Evolutionary conservation across 208 protist genomes (phyloP), one percentile per base, ranked within the genome.

Genomic region (Kentomonas sorsogonicus): DNA sequence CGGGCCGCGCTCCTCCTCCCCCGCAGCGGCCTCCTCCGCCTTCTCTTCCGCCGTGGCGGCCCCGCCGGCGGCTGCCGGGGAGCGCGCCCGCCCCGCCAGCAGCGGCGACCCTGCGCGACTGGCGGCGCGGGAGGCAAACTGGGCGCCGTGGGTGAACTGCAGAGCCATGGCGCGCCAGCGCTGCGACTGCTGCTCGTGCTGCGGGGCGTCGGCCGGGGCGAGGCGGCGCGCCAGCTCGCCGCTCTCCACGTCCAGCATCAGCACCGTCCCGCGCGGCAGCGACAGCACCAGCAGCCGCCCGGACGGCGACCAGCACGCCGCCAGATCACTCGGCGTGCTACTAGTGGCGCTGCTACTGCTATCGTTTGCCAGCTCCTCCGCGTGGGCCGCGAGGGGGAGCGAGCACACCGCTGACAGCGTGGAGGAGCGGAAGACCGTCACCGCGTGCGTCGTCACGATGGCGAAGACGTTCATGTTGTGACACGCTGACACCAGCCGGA

Each of bases 401-500:
- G 60, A 72, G 22, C 15, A 93, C 71, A 0, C 73, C 72, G 20
- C 82, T 88, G 25, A 90, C 67, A 5, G n/a, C n/a, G 79, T 89
- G 22, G 86, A 89, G 33, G 82, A 83, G 59, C 86, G 86, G 55
- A 87, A 93, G 22, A 93, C 70, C 15, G 72, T 63, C 20, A 86
- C 55, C 13, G 69, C 40, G 22, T 60, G 74, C 13, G 39, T 43
- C 18, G 86, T 90, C 30, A 89, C 80, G 57, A 93, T 60, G 30
- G 78, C 83, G 20, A 93, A 72, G 0, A 93, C 60, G 43, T 93
- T 86, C 62, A 87, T 85, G 43, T 69, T 82, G 10, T 68, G 83
- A 55, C 86, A 93, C 25, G 86, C 74, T 4, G 78, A 85, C 18
- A 82, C 74, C 7, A 86, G 70, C 27, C 90, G 47, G 41, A 93